Conservation (phyloP, 331 rosid genomes). For the Stylosanthes scabra region DNA sequence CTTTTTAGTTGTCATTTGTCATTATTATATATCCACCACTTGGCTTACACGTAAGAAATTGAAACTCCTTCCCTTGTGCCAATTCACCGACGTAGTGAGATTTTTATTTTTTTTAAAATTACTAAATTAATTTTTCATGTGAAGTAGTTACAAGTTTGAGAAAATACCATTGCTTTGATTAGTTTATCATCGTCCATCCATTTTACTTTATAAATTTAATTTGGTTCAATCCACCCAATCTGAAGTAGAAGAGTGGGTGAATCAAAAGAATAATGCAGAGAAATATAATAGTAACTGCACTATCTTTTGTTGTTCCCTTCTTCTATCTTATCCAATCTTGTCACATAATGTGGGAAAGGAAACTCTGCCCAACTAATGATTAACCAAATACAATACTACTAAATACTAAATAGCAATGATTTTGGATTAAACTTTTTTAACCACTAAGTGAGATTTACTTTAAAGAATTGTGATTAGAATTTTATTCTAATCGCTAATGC, state of each 20-base stretch:
- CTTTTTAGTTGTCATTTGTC: background rate
- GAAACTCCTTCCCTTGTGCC: background rate
- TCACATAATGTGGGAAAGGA: background rate
- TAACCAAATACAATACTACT: too few relatives aligned
- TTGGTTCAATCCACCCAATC: too few relatives aligned
- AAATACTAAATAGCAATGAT: too few relatives aligned
- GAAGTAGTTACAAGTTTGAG: background rate
- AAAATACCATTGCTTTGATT: background rate
- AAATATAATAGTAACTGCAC: conserved; percentile 3
- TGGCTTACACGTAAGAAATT: conserved; percentile 23
- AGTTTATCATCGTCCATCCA: background rate
- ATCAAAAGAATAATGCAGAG: background rate
- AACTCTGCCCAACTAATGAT: too few relatives aligned
- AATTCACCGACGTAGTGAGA: conserved; percentile 33
- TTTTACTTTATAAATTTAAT: background rate
- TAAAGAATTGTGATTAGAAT: too few relatives aligned
- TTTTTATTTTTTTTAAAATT: background rate
- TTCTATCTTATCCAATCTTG: background rate
- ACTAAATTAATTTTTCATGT: background rate
- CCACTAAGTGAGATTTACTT: too few relatives aligned
- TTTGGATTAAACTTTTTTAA: too few relatives aligned
- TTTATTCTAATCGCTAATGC: too few relatives aligned
- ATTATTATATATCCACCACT: conserved; percentile 34
- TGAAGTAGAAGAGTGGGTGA: too few relatives aligned
- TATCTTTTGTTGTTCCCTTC: background rate